Percentiles rank a stretch among this genome's conserved stretches.
phyloP scores from a whole-genome alignment of 352 stramenopile species.

The Globisporangium ultimum region DNA sequence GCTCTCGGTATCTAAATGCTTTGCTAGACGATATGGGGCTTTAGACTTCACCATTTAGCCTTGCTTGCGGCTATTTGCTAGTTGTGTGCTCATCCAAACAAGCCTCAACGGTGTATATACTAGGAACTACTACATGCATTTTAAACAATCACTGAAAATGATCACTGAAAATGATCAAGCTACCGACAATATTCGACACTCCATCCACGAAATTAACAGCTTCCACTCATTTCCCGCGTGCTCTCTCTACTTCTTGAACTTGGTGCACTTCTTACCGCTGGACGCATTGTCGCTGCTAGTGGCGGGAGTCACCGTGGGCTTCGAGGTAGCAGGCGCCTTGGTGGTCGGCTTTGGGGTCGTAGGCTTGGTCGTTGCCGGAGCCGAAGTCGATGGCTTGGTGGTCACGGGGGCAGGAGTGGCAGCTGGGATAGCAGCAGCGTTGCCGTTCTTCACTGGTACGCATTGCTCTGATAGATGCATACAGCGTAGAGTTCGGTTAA shows the following conservation, averaged over 20 bases:
- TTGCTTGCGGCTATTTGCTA: no score
- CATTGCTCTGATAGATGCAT: constrained; percentile 9
- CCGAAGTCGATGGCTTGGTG: neutral
- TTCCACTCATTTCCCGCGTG: no score
- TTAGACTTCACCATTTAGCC: no score
- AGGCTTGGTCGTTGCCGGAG: neutral
- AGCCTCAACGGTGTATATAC: neutral
- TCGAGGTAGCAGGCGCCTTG: neutral
- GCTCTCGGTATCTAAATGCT: constrained; percentile 1
- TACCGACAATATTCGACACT: no score
- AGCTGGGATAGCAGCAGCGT: neutral
- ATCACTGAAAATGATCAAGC: no score
- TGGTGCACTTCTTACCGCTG: constrained; percentile 4
- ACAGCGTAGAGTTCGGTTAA: no score
- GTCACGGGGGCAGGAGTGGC: no score
- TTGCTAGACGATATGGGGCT: neutral
- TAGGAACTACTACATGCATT: neutral
- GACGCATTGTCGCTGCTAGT: neutral
- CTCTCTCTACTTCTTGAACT: constrained; percentile 4
- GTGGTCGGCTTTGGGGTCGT: neutral
- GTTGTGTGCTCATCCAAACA: no score
- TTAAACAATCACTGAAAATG: no score
- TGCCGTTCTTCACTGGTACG: constrained; percentile 6
- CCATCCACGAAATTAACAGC: no score
- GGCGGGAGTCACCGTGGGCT: constrained; percentile 1